Base-by-base conservation (phyloP, 2,329 filamentous ascomycete species). In the Laburnicola sp. region DNA sequence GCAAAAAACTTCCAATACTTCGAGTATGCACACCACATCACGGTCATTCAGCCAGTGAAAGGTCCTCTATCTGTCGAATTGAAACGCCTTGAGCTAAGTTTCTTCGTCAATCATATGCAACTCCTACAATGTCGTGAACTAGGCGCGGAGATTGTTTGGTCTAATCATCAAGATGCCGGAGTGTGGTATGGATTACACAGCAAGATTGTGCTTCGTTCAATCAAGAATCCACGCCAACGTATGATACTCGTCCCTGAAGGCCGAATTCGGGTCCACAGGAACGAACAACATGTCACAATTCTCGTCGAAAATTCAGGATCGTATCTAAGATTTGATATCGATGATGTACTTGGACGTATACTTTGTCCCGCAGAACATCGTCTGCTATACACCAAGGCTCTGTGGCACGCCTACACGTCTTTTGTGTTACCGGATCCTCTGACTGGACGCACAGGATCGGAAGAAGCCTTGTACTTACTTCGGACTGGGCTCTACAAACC, bases 321-420 rank as follows among this genome's bases (percentile, higher is more conserved):
- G 0, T 85, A 84, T 51, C 72, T 73, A 0, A 78, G 73, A 6
- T 87, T 80, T 43, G 70, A 69, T 0, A 78, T 87, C 37, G 78
- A 88, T 40, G 62, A 75, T 1, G 62, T 81, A 0, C 73, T 89
- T 2, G 78, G 81, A 0, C 76, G 82, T 0, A 65, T 89, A 0
- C 76, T 80, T 2, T 86, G 83, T 32, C 75, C 84, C 0, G 71
- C 81, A 0, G 85, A 87, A 39, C 81, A 82, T 0, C 63, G 64
- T 0, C 66, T 85, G 0, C 68, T 84, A 0, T 85, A 84, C 48
- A 72, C 72, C 1, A 86, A 85, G 58, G 84, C 83, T 0, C 66
- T 78, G 3, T 64, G 84, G 1, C 86, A 89, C 60, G 86, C 85
- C 0, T 68, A 78, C 3, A 88, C 86, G 0, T 85, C 85, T 0